These are phyloP conservation scores for Linnemannia elongata DNA, from an alignment of 192 early-diverging fungal genomes.

Conservation along the genomic window DNA sequence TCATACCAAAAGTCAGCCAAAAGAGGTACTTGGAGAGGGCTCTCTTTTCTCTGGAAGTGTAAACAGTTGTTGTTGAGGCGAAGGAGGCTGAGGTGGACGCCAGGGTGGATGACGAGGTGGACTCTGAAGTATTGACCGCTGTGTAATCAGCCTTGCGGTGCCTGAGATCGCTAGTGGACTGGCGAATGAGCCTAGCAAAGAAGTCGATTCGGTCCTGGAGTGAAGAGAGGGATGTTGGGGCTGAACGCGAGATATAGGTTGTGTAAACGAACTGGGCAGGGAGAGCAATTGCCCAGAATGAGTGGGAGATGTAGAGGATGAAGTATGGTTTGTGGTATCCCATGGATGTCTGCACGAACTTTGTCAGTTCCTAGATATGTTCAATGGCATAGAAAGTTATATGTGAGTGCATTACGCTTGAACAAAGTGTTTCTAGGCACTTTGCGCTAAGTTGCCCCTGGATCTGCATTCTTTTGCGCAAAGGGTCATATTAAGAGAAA, in stretches of 20 bases:
- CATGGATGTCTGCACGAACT: slow-evolving; percentile 68
- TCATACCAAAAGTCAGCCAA: slow-evolving; percentile 56
- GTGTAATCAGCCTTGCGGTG: slow-evolving; percentile 21
- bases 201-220: slow-evolving; percentile 25
- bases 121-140: slow-evolving; percentile 9
- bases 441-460: neutral
- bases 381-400: neutral
- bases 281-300: slow-evolving; percentile 39
- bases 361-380: slow-evolving; percentile 62
- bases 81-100: neutral
- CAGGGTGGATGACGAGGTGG: neutral
- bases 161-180: slow-evolving; percentile 37
- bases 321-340: slow-evolving; percentile 75
- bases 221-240: slow-evolving; percentile 12
- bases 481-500: neutral
- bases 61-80: neutral
- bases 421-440: neutral
- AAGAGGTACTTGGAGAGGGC: slow-evolving; percentile 32
- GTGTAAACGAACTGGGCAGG: slow-evolving; percentile 36
- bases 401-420: neutral
- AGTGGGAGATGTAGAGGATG: slow-evolving; percentile 62
- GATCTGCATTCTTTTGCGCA: neutral
- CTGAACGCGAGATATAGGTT: slow-evolving; percentile 20
- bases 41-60: slow-evolving; percentile 26
- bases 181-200: slow-evolving; percentile 36